Conservation (phyloP, 169 alveolate species). For the Perkinsus olseni region DNA sequence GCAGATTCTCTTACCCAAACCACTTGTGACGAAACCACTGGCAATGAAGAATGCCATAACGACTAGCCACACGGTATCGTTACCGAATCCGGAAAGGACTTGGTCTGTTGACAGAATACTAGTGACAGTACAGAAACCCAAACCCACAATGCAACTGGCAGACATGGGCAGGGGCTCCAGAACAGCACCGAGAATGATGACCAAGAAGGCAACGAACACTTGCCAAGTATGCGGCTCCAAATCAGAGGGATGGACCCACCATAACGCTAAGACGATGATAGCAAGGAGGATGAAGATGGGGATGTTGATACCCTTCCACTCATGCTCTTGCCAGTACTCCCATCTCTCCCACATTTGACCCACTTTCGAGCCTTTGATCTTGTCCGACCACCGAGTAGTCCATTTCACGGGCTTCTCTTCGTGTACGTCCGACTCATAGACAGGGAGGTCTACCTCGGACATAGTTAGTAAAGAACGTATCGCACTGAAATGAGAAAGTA, state of each 20-base stretch:
- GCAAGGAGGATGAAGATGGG: not conserved
- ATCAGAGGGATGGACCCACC: not conserved
- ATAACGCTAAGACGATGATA: not conserved
- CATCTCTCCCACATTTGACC: not conserved
- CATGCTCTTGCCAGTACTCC: not conserved
- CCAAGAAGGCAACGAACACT: not conserved
- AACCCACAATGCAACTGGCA: not conserved
- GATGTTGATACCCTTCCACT: not conserved
- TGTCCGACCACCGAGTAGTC: not conserved
- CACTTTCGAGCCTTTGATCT: not conserved
- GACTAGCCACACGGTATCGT: not conserved
- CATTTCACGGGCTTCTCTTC: not conserved
- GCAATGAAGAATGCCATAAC: slow-evolving; percentile 12
- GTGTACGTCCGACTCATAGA: not conserved
- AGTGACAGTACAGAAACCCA: not conserved
- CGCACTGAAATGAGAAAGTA: not conserved
- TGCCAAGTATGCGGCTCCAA: not conserved
- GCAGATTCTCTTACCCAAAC: not conserved
- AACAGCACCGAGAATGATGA: not conserved
- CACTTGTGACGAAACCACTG: not conserved
- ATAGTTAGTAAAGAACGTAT: not conserved
- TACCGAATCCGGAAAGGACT: slow-evolving; percentile 2
- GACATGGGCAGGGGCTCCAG: not conserved
- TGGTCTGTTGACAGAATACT: not conserved
- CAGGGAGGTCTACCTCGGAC: not conserved